Evolutionary conservation across 1,139 yeast species (phyloP).

Genomic region (Chernovozyma aurita): DNA sequence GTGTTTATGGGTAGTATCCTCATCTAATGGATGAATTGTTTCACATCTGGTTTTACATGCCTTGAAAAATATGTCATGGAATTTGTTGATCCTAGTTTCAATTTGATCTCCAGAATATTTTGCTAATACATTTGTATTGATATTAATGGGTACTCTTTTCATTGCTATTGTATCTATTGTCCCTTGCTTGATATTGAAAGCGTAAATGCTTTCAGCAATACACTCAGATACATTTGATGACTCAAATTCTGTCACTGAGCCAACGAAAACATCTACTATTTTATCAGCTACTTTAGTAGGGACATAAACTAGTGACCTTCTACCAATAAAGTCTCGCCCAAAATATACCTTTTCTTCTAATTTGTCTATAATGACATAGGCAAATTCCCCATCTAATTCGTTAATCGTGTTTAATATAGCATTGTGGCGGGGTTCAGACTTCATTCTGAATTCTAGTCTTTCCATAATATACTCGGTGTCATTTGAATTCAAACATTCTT

Average conservation of each 20-base stretch:
- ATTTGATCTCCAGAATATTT: background rate
- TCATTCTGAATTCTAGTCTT: background rate
- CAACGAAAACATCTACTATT: slow-evolving; percentile 33
- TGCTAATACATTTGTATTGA: background rate
- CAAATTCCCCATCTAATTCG: slow-evolving; percentile 76
- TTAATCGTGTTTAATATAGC: slow-evolving; percentile 30
- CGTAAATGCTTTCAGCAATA: slow-evolving; percentile 43
- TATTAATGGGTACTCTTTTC: background rate
- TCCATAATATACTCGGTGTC: slow-evolving; percentile 28
- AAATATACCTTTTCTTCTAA: slow-evolving; percentile 47
- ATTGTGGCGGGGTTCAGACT: slow-evolving; percentile 11
- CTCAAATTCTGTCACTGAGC: slow-evolving; percentile 33
- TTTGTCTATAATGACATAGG: slow-evolving; percentile 50
- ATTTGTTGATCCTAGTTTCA: slow-evolving; percentile 2
- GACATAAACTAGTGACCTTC: slow-evolving; percentile 62
- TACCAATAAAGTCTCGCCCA: slow-evolving; percentile 82
- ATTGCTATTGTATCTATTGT: slow-evolving; percentile 12
- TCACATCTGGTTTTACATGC: slow-evolving; percentile 50
- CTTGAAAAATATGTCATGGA: slow-evolving; percentile 3
- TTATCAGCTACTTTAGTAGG: slow-evolving; percentile 9
- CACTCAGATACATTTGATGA: slow-evolving; percentile 44
- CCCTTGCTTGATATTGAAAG: slow-evolving; percentile 24
- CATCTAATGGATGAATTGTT: slow-evolving; percentile 55
- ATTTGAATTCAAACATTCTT: slow-evolving; percentile 36
- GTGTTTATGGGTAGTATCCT: slow-evolving; percentile 23